A percentile compares a stretch with the other conserved stretches of the same genome.
These are phyloP conservation scores for Logfia minima DNA, from an alignment of 129 eudicot species.

Conservation along the genomic window DNA sequence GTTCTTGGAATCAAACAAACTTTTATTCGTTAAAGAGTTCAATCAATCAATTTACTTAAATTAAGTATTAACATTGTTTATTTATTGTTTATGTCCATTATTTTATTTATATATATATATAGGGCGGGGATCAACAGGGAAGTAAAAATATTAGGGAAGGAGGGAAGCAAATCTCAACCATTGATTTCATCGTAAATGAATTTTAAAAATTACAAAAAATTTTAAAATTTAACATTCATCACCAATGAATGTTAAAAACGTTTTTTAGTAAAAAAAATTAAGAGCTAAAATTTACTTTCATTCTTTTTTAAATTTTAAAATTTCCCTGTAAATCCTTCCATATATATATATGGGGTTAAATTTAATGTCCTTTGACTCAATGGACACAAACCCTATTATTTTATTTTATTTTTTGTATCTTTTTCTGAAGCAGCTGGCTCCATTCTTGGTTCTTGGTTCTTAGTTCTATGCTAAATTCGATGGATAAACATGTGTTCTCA, in stretches of 20 bases:
- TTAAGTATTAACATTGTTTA: neutral
- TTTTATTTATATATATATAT: neutral
- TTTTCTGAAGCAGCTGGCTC: conserved; percentile 21
- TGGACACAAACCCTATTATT: conserved; percentile 21
- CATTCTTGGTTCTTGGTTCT: conserved; percentile 8
- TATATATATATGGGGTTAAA: neutral
- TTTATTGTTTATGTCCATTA: neutral
- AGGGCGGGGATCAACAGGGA: too few species aligned
- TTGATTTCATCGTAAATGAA: too few species aligned
- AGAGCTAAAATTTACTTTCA: too few species aligned
- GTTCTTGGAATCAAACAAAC: conserved; percentile 22
- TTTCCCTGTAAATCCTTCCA: too few species aligned
- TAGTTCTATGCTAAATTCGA: conserved; percentile 33
- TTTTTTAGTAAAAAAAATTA: too few species aligned
- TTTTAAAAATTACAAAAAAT: too few species aligned
- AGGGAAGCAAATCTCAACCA: too few species aligned
- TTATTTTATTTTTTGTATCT: neutral
- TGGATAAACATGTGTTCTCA: conserved; percentile 43
- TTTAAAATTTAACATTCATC: too few species aligned
- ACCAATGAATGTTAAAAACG: too few species aligned
- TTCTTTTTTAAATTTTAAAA: too few species aligned
- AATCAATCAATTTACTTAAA: conserved; percentile 32
- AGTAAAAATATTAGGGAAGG: too few species aligned
- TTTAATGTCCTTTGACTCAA: conserved; percentile 22
- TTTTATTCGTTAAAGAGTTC: conserved; percentile 1